A percentile compares a stretch with the other conserved stretches of the same genome.
Evolutionary conservation across 2,329 filamentous ascomycete species (phyloP).

Genomic region (Microdochium bolleyi): DNA sequence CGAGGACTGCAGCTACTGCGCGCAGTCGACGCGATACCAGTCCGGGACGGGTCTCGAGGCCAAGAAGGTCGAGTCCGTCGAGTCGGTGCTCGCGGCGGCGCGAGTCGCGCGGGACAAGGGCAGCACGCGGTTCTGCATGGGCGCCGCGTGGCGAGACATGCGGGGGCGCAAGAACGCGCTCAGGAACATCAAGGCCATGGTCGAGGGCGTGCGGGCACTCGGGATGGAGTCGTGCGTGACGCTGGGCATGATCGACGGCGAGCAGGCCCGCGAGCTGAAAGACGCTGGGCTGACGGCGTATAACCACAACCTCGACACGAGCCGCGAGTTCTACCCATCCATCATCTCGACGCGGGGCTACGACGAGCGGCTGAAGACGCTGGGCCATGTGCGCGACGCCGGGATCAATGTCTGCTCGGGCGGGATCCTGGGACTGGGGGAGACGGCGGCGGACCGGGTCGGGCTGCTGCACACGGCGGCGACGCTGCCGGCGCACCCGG

Average conservation of each 20-base stretch:
- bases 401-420: slow-evolving; percentile 88
- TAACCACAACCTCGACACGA: slow-evolving; percentile 92
- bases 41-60: slow-evolving; percentile 73
- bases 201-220: slow-evolving; percentile 69
- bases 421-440: slow-evolving; percentile 79
- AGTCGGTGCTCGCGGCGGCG: slow-evolving; percentile 73
- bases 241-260: slow-evolving; percentile 79
- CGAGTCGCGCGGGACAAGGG: slow-evolving; percentile 73
- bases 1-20: slow-evolving; percentile 90
- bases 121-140: slow-evolving; percentile 91
- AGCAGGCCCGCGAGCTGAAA: slow-evolving; percentile 75
- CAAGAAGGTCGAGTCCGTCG: slow-evolving; percentile 70
- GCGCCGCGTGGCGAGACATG: slow-evolving; percentile 91
- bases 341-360: slow-evolving; percentile 82
- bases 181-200: slow-evolving; percentile 80
- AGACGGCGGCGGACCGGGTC: slow-evolving; percentile 70
- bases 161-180: slow-evolving; percentile 77
- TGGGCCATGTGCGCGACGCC: slow-evolving; percentile 73
- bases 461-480: slow-evolving; percentile 77
- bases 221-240: slow-evolving; percentile 94
- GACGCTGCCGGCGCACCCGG: slow-evolving; percentile 73
- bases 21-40: slow-evolving; percentile 74
- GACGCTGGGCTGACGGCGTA: slow-evolving; percentile 82
- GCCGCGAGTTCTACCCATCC: slow-evolving; percentile 77
- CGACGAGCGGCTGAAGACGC: slow-evolving; percentile 76